Evolutionary conservation across 495 filamentous ascomycete species (phyloP).

Genomic region (Aspergillus nanangensis): DNA sequence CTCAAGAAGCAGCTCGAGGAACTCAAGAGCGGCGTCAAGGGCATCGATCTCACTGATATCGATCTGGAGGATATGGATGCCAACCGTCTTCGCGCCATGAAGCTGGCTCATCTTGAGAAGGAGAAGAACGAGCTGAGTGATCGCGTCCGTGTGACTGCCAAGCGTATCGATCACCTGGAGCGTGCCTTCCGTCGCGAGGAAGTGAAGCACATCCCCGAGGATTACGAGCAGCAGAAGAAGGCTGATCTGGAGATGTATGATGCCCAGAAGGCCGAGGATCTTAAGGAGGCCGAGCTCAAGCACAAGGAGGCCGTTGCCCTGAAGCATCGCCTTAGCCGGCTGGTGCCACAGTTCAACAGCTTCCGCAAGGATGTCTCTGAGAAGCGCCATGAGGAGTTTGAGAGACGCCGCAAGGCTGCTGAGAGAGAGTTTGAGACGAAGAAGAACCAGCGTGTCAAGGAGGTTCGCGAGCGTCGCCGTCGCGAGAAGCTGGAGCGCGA

Average conservation of each 20-base stretch:
- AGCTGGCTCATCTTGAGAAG: constrained; percentile 90
- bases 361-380: constrained; percentile 78
- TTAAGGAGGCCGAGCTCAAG: constrained; percentile 77
- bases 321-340: constrained; percentile 81
- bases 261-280: constrained; percentile 64
- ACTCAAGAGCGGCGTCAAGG: constrained; percentile 79
- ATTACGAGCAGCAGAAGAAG: constrained; percentile 82
- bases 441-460: constrained; percentile 80
- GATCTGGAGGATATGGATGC: constrained; percentile 84
- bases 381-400: constrained; percentile 90
- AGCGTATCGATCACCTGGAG: constrained; percentile 96
- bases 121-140: constrained; percentile 94
- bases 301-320: constrained; percentile 86
- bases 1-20: constrained; percentile 94
- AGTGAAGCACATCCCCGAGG: constrained; percentile 80
- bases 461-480: constrained; percentile 65
- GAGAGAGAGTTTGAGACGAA: constrained; percentile 86
- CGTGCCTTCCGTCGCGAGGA: constrained; percentile 95
- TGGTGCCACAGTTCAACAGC: constrained; percentile 73
- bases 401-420: constrained; percentile 83
- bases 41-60: constrained; percentile 70
- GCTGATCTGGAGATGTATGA: constrained; percentile 79
- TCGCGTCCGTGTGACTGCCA: constrained; percentile 83
- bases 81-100: constrained; percentile 85
- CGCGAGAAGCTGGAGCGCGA: constrained; percentile 78